These are phyloP conservation scores for Citrus medica DNA, from an alignment of 345 rosid species.

Conservation along the genomic window DNA sequence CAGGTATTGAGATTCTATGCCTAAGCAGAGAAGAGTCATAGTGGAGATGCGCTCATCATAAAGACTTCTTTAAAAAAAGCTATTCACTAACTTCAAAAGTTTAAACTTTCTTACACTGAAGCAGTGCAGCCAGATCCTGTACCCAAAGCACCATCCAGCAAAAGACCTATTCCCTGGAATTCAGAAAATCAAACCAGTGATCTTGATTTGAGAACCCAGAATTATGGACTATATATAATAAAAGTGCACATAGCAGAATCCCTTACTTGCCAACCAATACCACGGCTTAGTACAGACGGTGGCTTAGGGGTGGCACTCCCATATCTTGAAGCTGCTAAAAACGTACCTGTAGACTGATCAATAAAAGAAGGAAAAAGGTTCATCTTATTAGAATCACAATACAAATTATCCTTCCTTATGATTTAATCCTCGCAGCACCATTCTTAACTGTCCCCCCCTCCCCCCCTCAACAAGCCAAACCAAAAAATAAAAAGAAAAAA, in stretches of 20 bases:
- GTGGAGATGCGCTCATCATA: not conserved
- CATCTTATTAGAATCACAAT: not conserved
- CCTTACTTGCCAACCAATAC: conserved; percentile 75
- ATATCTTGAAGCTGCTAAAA: conserved; percentile 72
- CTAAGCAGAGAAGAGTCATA: not conserved
- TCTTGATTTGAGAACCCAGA: not conserved
- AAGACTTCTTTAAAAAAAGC: not conserved
- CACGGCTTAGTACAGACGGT: conserved; percentile 76
- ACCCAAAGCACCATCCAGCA: conserved; percentile 67
- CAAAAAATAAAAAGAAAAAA: too few species aligned
- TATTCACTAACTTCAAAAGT: not conserved
- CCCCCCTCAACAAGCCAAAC: not conserved
- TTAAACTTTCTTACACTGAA: conserved; percentile 50
- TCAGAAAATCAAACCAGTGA: not conserved
- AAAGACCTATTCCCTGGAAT: conserved; percentile 63
- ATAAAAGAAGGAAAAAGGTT: not conserved
- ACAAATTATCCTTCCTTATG: not conserved
- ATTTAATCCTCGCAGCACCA: not conserved
- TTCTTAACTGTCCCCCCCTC: not conserved
- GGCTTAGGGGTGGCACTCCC: conserved; percentile 84
- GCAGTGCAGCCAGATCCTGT: conserved; percentile 66
- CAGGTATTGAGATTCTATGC: not conserved
- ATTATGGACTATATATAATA: not conserved
- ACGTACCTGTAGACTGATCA: conserved; percentile 72
- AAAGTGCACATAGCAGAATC: not conserved